Base-by-base conservation (phyloP, 2,329 filamentous ascomycete genomes). In the Paecilomyces sp. region DNA sequence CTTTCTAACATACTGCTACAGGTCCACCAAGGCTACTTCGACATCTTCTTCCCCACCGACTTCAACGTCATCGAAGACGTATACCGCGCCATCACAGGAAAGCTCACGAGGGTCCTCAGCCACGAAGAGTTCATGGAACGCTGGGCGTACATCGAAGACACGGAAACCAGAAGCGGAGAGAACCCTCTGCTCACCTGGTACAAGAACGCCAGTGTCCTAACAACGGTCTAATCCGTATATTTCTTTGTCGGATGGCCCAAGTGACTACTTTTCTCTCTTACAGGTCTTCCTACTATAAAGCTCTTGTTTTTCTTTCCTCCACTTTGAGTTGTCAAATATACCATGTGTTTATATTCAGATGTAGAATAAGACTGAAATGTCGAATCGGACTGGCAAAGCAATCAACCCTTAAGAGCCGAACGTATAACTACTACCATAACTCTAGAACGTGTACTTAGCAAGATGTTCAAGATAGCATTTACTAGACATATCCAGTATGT, bases 1-100 rank as follows among this genome's bases (percentile, higher is more conserved):
- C 8, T n/a, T 47, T 18, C 41, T 47, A 18, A 47, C 41, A 47
- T 9, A 18, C 8, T 2, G n/a, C 15, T 56, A 50, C 64, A 95
- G 91, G 91, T 97, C 55, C 92, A 97, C 74, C 95, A 99, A 79
- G 95, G 94, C 54, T 97, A 96, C 77, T 99, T 99, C 72, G 95
- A 99, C 73, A 97, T 99, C 68, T 87, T 99, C 72, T 99, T 99
- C 78, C 94, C 94, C 0, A 99, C 94, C 11, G 89, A 99, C 76
- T 99, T 99, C 72, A 82, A 85, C 63, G 88, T 96, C 65, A 88
- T 94, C 76, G 92, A 97, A 76, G 87, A 91, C 68, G 86, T 97
- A 67, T 99, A 99, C 77, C 88, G 91, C 59, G 91, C 91, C 62
- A 86, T 97, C 67, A 99, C 94, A 0, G 93, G 93, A 33, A 94